phyloP scores from a whole-genome alignment of 169 alveolate species.

The Eimeria brunetti region DNA sequence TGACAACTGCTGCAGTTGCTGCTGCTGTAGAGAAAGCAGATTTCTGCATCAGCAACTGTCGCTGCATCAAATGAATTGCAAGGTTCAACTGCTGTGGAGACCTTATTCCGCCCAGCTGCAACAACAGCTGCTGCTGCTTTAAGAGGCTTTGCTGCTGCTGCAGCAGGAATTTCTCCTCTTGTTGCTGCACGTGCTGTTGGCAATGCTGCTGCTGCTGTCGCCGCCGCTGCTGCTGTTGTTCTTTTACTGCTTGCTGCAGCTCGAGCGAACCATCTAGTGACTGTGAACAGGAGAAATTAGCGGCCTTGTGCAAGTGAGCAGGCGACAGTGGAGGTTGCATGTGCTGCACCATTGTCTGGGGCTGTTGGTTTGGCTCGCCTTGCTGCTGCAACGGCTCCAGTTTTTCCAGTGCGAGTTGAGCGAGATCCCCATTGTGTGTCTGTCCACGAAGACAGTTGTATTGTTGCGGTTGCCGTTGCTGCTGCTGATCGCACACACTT shows the following conservation, averaged over 20 bases:
- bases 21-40: neutral
- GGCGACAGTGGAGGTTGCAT: neutral
- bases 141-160: slow-evolving; percentile 45
- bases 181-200: neutral
- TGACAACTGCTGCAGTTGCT: neutral
- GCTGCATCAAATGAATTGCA: slow-evolving; percentile 32
- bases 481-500: neutral
- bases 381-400: slow-evolving; percentile 29
- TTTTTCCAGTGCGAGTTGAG: neutral
- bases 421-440: neutral
- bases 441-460: neutral
- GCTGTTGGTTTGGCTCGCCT: neutral
- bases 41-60: slow-evolving; percentile 38
- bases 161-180: neutral
- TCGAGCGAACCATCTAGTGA: neutral
- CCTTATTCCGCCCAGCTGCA: slow-evolving; percentile 7
- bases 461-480: slow-evolving; percentile 18
- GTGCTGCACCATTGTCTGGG: neutral
- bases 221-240: neutral
- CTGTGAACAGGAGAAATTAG: neutral
- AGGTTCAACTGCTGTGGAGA: slow-evolving; percentile 31
- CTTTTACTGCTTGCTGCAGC: neutral
- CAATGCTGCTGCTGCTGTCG: slow-evolving; percentile 3
- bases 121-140: slow-evolving; percentile 41
- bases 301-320: neutral